phyloP scores from a whole-genome alignment of 176 grass and related monocot species.

The Oryza glumipatula region DNA sequence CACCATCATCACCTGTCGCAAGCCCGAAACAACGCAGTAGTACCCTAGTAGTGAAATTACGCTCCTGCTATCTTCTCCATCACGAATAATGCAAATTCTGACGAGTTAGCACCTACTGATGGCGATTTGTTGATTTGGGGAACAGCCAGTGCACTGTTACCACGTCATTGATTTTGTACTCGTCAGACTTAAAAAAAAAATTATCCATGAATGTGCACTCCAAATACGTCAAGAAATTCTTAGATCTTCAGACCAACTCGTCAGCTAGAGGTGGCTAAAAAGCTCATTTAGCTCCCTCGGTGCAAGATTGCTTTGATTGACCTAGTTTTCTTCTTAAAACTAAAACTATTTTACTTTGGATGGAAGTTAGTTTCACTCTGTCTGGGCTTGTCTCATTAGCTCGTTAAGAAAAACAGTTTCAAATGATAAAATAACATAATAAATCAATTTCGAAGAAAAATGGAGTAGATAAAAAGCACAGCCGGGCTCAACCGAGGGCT shows the following conservation, averaged over 20 bases:
- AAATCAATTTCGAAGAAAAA: no score
- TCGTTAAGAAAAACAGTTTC: no score
- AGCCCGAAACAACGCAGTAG: slow-evolving; percentile 45
- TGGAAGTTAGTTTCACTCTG: no score
- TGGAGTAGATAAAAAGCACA: no score
- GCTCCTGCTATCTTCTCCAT: not conserved
- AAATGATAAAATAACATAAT: no score
- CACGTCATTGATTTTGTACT: not conserved
- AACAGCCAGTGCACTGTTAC: not conserved
- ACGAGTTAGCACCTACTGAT: not conserved
- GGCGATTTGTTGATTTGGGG: not conserved
- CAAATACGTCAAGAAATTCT: not conserved
- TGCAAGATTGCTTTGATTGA: no score
- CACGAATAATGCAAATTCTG: not conserved
- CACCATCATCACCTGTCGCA: slow-evolving; percentile 81
- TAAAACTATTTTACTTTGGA: no score
- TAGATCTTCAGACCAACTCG: not conserved
- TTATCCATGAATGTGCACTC: not conserved
- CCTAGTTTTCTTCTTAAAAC: no score
- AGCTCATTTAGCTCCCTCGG: no score
- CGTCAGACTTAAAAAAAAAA: not conserved
- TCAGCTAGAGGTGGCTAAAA: no score
- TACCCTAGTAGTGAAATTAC: not conserved
- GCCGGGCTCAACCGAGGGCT: no score
- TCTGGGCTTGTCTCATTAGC: no score